Conservation (phyloP, 352 stramenopile genomes). For the Pythium monospermum region DNA sequence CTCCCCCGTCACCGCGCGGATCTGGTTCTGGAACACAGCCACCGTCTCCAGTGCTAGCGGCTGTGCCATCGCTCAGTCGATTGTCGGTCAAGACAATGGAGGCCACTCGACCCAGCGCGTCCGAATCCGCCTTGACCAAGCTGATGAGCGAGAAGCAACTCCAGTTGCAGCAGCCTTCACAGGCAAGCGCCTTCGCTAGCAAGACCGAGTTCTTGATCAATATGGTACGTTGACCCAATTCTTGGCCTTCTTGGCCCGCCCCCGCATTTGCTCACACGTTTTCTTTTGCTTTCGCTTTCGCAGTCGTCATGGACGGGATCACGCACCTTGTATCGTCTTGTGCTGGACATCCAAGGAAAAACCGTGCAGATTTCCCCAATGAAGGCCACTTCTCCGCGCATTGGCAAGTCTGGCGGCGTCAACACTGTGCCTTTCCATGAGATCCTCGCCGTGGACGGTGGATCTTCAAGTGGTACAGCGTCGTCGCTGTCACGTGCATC, state of each 20-base stretch:
- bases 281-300: neutral
- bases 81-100: conserved; percentile 16
- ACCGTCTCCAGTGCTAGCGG: neutral
- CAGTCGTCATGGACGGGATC: conserved; percentile 43
- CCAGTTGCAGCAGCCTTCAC: neutral
- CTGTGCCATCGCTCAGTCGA: conserved; percentile 3
- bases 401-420: conserved; percentile 16
- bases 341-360: conserved; percentile 21
- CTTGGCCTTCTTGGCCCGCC: neutral
- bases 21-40: no score
- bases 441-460: conserved; percentile 34
- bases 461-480: neutral
- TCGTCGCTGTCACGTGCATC: conserved; percentile 27
- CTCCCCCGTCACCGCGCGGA: no score
- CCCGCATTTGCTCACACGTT: neutral
- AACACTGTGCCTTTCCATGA: conserved; percentile 28
- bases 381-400: conserved; percentile 29
- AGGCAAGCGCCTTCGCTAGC: neutral
- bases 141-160: conserved; percentile 9
- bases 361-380: conserved; percentile 23
- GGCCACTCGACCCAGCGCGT: neutral
- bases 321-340: conserved; percentile 32
- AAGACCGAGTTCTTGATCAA: conserved; percentile 37
- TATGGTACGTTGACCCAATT: conserved; percentile 23
- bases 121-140: conserved; percentile 5